A percentile compares a stretch with the other conserved stretches of the same genome.
phyloP scores from a whole-genome alignment of 2,329 filamentous ascomycete genomes.

The Aspergillus brasiliensis region DNA sequence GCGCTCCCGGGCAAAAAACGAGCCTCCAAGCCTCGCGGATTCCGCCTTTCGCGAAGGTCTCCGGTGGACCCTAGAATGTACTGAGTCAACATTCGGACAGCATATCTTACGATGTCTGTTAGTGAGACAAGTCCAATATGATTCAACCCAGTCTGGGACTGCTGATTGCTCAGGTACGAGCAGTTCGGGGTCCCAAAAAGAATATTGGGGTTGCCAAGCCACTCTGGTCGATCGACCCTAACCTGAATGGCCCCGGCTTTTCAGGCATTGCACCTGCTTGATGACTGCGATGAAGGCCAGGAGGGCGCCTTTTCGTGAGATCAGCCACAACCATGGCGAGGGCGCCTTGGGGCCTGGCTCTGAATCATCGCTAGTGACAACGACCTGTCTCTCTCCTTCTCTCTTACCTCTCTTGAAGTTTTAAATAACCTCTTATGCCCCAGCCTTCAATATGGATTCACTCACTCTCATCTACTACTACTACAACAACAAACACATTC shows the following conservation, averaged over 20 bases:
- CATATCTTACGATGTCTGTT: constrained; percentile 12
- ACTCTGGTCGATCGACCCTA: constrained; percentile 8
- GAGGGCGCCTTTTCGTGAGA: constrained; percentile 5
- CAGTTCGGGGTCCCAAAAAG: constrained; percentile 4
- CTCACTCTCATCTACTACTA: neutral
- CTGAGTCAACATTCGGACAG: constrained; percentile 11
- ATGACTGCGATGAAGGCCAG: constrained; percentile 6
- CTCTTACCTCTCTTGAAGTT: neutral
- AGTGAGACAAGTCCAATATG: constrained; percentile 8
- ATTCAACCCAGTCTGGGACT: constrained; percentile 4
- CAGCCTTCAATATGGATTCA: constrained; percentile 1
- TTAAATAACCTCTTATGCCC: constrained; percentile 1
- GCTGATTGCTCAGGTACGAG: constrained; percentile 5
- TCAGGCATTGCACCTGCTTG: constrained; percentile 5
- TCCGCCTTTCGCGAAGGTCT: constrained; percentile 10
- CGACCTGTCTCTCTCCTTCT: neutral
- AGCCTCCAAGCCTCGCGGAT: constrained; percentile 14
- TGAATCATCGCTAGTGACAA: constrained; percentile 8
- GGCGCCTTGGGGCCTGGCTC: constrained; percentile 7
- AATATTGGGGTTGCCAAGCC: constrained; percentile 5
- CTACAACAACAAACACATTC: neutral
- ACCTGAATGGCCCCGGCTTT: constrained; percentile 6
- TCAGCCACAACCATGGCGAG: constrained; percentile 6
- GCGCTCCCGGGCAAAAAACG: constrained; percentile 5
- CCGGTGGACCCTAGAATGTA: constrained; percentile 5